Evolutionary conservation across 2,329 filamentous ascomycete species (phyloP).

Genomic region (Ophiocordyceps camponoti-saundersi): DNA sequence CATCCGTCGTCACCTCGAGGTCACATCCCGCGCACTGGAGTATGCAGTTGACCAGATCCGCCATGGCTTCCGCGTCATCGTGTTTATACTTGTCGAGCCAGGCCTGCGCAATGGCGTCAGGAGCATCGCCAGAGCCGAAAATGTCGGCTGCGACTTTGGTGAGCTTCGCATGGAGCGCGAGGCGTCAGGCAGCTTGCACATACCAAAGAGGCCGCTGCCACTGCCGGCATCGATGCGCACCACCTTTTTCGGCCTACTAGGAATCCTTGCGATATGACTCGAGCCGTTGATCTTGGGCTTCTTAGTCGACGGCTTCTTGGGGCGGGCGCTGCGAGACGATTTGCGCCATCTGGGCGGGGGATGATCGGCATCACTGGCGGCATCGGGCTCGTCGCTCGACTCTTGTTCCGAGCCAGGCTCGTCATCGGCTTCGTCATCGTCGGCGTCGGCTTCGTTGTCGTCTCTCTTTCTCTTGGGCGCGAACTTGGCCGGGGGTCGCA

Average conservation of each 20-base stretch:
- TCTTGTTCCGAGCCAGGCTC: conserved; percentile 25
- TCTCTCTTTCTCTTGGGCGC: conserved; percentile 34
- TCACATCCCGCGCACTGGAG: conserved; percentile 64
- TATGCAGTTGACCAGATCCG: conserved; percentile 50
- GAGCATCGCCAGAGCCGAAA: conserved; percentile 39
- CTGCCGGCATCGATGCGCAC: conserved; percentile 33
- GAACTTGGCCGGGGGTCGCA: conserved; percentile 42
- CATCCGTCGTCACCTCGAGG: conserved; percentile 59
- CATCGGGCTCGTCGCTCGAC: conserved; percentile 25
- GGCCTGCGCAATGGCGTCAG: conserved; percentile 38
- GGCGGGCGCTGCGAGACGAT: conserved; percentile 24
- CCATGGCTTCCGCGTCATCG: conserved; percentile 36
- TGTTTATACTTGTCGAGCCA: conserved; percentile 42
- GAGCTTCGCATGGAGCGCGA: conserved; percentile 4
- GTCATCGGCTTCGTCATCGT: conserved; percentile 30
- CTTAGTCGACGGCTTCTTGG: conserved; percentile 42
- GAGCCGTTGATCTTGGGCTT: conserved; percentile 47
- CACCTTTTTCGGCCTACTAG: conserved; percentile 38
- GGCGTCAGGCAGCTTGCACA: conserved; percentile 5
- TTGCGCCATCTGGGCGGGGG: conserved; percentile 19
- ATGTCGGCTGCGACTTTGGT: conserved; percentile 34
- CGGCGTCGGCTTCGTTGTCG: conserved; percentile 37
- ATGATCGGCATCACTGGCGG: conserved; percentile 28
- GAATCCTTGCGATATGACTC: conserved; percentile 24
- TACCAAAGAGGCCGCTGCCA: conserved; percentile 39